A percentile compares a stretch with the other conserved stretches of the same genome.
Evolutionary conservation across 768 basidiomycete genomes (phyloP).

Genomic region (Hemileccinum impolitum): DNA sequence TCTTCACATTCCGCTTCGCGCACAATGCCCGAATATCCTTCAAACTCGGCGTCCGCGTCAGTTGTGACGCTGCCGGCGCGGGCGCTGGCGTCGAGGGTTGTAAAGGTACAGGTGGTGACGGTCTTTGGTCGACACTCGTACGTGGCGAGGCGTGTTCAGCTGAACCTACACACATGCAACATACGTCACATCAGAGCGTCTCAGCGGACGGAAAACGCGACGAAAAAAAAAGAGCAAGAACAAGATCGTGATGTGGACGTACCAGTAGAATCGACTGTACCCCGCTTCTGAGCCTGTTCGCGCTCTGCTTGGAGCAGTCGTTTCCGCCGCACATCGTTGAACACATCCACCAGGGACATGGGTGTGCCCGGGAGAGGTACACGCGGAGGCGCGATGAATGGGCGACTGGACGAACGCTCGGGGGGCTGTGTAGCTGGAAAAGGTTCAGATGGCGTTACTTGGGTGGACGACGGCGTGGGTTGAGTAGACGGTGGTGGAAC

Average conservation of each 20-base stretch:
- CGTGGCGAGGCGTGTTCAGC: neutral
- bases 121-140: neutral
- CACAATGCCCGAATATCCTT: slow-evolving; percentile 14
- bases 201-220: too few species aligned
- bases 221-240: too few species aligned
- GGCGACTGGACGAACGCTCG: slow-evolving; percentile 2
- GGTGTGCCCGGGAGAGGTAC: slow-evolving; percentile 10
- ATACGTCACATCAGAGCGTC: neutral
- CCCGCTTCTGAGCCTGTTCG: neutral
- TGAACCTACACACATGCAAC: neutral
- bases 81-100: slow-evolving; percentile 1
- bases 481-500: neutral
- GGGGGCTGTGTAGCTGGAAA: slow-evolving; percentile 4
- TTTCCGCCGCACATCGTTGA: slow-evolving; percentile 21
- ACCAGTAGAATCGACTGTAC: neutral
- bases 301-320: neutral
- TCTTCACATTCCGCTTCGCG: slow-evolving; percentile 5
- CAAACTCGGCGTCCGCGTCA: slow-evolving; percentile 12
- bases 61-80: neutral
- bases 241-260: neutral
- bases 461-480: neutral
- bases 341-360: slow-evolving; percentile 18
- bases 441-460: neutral
- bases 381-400: slow-evolving; percentile 24
- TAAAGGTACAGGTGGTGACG: neutral